phyloP scores from a whole-genome alignment of 768 basidiomycete genomes.

The Suillus weaverae region DNA sequence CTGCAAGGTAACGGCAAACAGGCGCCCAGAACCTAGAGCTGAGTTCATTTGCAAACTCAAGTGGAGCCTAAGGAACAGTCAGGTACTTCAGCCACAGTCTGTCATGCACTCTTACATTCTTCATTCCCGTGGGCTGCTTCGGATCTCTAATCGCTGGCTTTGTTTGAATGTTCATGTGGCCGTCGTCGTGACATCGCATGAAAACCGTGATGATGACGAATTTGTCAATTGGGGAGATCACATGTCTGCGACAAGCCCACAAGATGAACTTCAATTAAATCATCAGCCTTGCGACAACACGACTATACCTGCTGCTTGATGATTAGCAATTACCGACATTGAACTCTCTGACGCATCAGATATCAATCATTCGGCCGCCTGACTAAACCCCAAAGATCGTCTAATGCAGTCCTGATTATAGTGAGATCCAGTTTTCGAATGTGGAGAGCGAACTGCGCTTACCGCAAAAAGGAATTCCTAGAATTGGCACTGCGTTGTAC shows the following conservation, averaged over 20 bases:
- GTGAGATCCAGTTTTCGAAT: constrained; percentile 36
- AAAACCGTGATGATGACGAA: neutral
- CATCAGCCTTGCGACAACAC: neutral
- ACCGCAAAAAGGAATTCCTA: constrained; percentile 64
- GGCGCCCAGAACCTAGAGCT: neutral
- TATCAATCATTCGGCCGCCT: constrained; percentile 66
- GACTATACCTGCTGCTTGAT: neutral
- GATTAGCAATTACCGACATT: constrained; percentile 44
- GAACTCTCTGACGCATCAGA: constrained; percentile 71
- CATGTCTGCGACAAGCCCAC: constrained; percentile 21
- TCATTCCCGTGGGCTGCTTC: neutral
- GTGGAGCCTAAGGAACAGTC: neutral
- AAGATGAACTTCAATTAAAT: constrained; percentile 35
- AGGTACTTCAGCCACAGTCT: neutral
- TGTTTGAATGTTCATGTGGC: constrained; percentile 56
- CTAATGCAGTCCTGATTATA: constrained; percentile 43
- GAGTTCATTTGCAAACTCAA: neutral
- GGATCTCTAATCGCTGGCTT: neutral
- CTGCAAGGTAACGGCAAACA: neutral
- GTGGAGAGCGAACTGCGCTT: constrained; percentile 57
- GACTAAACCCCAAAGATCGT: constrained; percentile 70
- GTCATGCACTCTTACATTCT: neutral
- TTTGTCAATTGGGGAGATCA: constrained; percentile 5
- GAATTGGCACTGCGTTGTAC: constrained; percentile 41
- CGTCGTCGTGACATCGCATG: constrained; percentile 69